Conservation (phyloP, 768 basidiomycete genomes). For the Boletus pseudo-olivaceus region DNA sequence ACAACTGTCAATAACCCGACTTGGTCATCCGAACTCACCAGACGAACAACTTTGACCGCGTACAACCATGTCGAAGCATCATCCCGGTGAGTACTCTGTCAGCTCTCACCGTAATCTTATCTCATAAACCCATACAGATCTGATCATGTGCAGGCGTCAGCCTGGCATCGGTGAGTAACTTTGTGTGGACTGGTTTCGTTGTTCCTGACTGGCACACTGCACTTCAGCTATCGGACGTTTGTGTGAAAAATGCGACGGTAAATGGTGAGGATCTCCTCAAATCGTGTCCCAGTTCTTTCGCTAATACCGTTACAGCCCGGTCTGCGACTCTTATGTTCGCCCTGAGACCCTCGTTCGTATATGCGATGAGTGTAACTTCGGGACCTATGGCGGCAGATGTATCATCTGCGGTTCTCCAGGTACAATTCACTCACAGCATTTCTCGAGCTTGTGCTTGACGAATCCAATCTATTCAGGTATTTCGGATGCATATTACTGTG, state of each 20-base stretch:
- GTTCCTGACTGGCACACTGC: slow-evolving; percentile 6
- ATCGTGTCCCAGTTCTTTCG: not conserved
- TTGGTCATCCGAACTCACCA: not conserved
- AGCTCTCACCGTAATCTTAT: not conserved
- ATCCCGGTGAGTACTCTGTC: slow-evolving; percentile 55
- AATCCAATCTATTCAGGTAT: slow-evolving; percentile 57
- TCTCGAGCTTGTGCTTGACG: not conserved
- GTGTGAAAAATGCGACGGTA: slow-evolving; percentile 99
- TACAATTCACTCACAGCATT: slow-evolving; percentile 33
- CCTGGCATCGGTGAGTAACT: slow-evolving; percentile 83
- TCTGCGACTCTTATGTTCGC: slow-evolving; percentile 98
- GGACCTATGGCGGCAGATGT: slow-evolving; percentile 95
- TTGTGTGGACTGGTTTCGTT: not conserved
- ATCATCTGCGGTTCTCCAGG: slow-evolving; percentile 97
- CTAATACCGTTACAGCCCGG: slow-evolving; percentile 58
- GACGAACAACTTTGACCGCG: slow-evolving; percentile 3
- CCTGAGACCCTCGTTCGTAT: slow-evolving; percentile 97
- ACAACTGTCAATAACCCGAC: slow-evolving; percentile 14
- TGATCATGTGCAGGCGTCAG: slow-evolving; percentile 98
- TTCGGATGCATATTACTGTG: slow-evolving; percentile 98
- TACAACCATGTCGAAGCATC: slow-evolving; percentile 79
- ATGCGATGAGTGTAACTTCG: slow-evolving; percentile 99
- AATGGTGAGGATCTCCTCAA: slow-evolving; percentile 66
- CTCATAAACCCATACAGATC: slow-evolving; percentile 50
- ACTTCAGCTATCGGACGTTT: slow-evolving; percentile 87